Base-by-base conservation (phyloP, 169 alveolate species). In the Plasmodium gaboni region DNA sequence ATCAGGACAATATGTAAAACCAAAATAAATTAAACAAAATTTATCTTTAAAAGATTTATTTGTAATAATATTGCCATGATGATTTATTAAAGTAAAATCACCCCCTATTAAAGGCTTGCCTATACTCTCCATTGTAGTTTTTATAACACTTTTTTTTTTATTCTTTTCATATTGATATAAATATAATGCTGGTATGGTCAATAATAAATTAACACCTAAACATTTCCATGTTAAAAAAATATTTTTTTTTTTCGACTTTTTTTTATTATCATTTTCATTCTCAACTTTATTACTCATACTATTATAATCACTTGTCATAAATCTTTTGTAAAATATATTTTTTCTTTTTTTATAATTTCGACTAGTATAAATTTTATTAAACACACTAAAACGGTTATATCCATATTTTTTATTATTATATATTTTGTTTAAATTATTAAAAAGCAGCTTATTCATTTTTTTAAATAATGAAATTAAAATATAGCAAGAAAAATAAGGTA, bases 1-100 rank as follows among this genome's bases (percentile, higher is more conserved):
- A 87, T 96, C 98, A 61, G 98, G 98, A 72, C 98, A 96, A 67
- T 95, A 95, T 13, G 94, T 89, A 89, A 96, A 96, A 13, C 98
- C 96, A 67, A 92, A 94, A 76, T 91, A 93, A 13, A 93, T 74
- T 60, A 94, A 68, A 13, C 86, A 78, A 22, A 67, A 57, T 63
- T 86, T 92, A 22, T 94, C 93, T 42, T 73, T 74, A 68, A 94
- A 94, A 51, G 83, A 91, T 26, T 80, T 51, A 73, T 87, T 74
- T 53, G 94, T 88, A 26, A 92, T 64, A 19, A 69, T 65, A 9
- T 85, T 28, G 22, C 96, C 96, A 19, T 68, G 32, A 50, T 93
- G 90, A 88, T 95, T 95, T 48, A 91, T 85, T 22, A 96, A 86
- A 32, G 97, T 93, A 88, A 95, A 96, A 9, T 94, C 93, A 0